A percentile compares a stretch with the other conserved stretches of the same genome.
These are phyloP conservation scores for Solanum ossicruentum DNA, from an alignment of 257 asterid genomes.

Conservation along the genomic window DNA sequence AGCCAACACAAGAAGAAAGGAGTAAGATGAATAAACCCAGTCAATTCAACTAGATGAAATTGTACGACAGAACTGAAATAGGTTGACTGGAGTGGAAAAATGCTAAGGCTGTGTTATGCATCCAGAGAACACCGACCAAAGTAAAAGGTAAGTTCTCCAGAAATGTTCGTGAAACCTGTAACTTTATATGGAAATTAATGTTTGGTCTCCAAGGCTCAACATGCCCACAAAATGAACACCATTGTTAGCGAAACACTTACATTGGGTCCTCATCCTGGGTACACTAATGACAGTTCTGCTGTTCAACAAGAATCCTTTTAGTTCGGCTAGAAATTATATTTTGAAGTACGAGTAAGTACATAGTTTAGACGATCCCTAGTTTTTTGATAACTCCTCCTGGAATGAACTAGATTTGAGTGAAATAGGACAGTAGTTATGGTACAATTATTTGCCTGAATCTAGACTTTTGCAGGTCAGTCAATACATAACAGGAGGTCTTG, in stretches of 20 bases:
- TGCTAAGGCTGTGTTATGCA: background rate
- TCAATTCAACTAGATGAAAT: background rate
- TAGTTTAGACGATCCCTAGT: background rate
- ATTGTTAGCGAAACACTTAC: background rate
- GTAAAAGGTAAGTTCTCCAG: background rate
- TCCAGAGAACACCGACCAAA: background rate
- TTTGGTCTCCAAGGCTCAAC: background rate
- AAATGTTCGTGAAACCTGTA: background rate
- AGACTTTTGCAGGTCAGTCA: slow-evolving; percentile 50
- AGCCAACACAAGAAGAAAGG: background rate
- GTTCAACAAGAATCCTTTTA: background rate
- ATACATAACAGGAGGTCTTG: slow-evolving; percentile 91
- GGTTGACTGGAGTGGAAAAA: background rate
- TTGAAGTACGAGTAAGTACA: background rate
- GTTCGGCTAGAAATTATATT: background rate
- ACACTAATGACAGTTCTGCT: background rate
- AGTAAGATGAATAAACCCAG: background rate
- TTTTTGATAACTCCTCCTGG: background rate
- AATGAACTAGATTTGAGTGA: background rate
- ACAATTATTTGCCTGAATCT: background rate
- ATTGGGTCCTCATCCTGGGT: background rate
- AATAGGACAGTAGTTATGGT: background rate
- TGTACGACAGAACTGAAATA: background rate
- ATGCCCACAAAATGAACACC: background rate
- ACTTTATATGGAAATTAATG: background rate